phyloP scores from a whole-genome alignment of 495 filamentous ascomycete genomes.

The Hyaloscypha finlandica region DNA sequence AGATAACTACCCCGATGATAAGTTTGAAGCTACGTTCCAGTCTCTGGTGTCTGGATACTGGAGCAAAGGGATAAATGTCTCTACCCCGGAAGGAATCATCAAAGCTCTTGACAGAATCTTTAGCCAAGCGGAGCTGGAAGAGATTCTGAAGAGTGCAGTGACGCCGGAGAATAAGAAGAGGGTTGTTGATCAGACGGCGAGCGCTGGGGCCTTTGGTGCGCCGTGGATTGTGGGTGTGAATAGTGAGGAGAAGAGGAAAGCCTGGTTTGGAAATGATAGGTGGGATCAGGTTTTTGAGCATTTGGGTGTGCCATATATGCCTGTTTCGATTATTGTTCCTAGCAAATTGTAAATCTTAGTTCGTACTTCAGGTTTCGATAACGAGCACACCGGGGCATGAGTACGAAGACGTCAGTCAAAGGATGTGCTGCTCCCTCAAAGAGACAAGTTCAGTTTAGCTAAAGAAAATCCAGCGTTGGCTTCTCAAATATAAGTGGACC shows the following conservation, averaged over 20 bases:
- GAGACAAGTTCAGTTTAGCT: too few relatives aligned
- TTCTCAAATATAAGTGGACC: too few relatives aligned
- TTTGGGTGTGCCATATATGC: slow-evolving; percentile 20
- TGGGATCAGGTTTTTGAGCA: slow-evolving; percentile 27
- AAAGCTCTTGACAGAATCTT: slow-evolving; percentile 18
- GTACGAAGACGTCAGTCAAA: too few relatives aligned
- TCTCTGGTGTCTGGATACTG: slow-evolving; percentile 24
- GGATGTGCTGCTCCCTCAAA: too few relatives aligned
- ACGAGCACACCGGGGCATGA: too few relatives aligned
- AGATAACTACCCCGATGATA: slow-evolving; percentile 1
- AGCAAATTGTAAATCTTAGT: too few relatives aligned
- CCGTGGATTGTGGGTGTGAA: slow-evolving; percentile 24
- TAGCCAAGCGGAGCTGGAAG: slow-evolving; percentile 4
- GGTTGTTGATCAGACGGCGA: slow-evolving; percentile 21
- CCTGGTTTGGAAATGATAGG: slow-evolving; percentile 27
- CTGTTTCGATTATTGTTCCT: slow-evolving; percentile 9
- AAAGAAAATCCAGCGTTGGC: too few relatives aligned
- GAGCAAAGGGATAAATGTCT: slow-evolving; percentile 21
- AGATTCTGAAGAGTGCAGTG: slow-evolving; percentile 21
- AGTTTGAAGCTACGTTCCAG: slow-evolving; percentile 21
- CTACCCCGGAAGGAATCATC: slow-evolving; percentile 18
- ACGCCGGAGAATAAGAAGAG: slow-evolving; percentile 24
- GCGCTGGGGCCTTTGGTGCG: slow-evolving; percentile 23
- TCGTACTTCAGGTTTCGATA: too few relatives aligned
- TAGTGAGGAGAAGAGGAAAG: slow-evolving; percentile 13